Percentiles rank a stretch among this genome's conserved stretches.
phyloP scores from a whole-genome alignment of 495 filamentous ascomycete species.

The Neurospora sublineolata region DNA sequence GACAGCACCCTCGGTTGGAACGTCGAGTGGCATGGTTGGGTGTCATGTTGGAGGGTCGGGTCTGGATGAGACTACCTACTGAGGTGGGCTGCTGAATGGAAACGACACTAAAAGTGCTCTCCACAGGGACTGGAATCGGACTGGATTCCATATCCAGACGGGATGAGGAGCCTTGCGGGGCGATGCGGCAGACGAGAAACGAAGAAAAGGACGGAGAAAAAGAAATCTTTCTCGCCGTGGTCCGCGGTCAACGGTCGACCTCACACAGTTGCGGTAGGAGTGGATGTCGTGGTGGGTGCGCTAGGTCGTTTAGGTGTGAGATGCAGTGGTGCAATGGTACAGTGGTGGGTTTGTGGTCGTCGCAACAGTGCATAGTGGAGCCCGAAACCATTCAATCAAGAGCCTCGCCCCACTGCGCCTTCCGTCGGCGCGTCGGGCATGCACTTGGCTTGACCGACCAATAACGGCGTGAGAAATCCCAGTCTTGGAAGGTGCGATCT shows the following conservation, averaged over 20 bases:
- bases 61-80: neutral
- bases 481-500: neutral
- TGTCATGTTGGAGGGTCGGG: neutral
- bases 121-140: neutral
- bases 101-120: neutral
- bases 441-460: neutral
- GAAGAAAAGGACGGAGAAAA: neutral
- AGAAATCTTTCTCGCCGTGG: neutral
- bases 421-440: neutral
- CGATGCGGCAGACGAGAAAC: neutral
- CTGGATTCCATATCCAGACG: neutral
- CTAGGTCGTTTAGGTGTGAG: neutral
- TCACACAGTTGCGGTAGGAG: neutral
- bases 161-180: neutral
- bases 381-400: neutral
- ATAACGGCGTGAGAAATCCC: neutral
- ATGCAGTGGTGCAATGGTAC: neutral
- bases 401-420: neutral
- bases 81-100: neutral
- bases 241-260: neutral
- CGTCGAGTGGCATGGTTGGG: neutral
- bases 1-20: neutral
- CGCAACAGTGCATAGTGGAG: neutral
- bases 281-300: neutral
- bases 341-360: neutral